These are phyloP conservation scores for Gloeostereum incarnatum DNA, from an alignment of 768 basidiomycete species.

Conservation along the genomic window DNA sequence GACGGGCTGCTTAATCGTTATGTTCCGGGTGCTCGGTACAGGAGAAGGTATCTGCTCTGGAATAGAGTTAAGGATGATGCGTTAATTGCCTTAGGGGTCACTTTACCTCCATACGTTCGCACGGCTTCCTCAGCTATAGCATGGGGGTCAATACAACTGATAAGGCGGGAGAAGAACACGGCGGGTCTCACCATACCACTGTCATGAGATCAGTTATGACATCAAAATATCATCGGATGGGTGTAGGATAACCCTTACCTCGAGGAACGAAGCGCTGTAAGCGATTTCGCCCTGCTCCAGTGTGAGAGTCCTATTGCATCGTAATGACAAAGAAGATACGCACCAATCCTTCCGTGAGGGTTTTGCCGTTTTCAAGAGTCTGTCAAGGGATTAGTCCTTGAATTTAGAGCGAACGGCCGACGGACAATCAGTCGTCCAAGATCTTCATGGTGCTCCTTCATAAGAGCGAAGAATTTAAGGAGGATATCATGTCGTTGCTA, in stretches of 20 bases:
- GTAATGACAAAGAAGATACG: not conserved
- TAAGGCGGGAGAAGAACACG: not conserved
- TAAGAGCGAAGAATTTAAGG: constrained; percentile 65
- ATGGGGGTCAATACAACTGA: constrained; percentile 7
- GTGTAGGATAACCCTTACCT: constrained; percentile 33
- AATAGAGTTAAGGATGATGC: not conserved
- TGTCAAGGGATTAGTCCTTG: constrained; percentile 19
- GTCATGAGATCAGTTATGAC: not conserved
- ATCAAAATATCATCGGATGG: not conserved
- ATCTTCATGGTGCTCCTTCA: constrained; percentile 83
- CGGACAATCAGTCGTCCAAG: constrained; percentile 77
- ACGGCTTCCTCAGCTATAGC: constrained; percentile 81
- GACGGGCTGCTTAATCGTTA: constrained; percentile 90
- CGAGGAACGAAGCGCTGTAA: constrained; percentile 82
- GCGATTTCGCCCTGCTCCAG: constrained; percentile 69
- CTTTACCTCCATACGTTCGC: constrained; percentile 77
- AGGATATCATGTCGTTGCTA: constrained; percentile 81
- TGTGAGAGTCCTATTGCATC: not conserved
- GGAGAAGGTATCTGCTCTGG: constrained; percentile 79
- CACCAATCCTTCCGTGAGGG: constrained; percentile 76
- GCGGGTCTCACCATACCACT: constrained; percentile 71
- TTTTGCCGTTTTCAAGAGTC: constrained; percentile 96
- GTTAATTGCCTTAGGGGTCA: not conserved
- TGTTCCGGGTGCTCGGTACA: constrained; percentile 59
- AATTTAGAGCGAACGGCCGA: constrained; percentile 7